These are phyloP conservation scores for Prunus dulcis DNA, from an alignment of 306 rosid species.

Conservation along the genomic window DNA sequence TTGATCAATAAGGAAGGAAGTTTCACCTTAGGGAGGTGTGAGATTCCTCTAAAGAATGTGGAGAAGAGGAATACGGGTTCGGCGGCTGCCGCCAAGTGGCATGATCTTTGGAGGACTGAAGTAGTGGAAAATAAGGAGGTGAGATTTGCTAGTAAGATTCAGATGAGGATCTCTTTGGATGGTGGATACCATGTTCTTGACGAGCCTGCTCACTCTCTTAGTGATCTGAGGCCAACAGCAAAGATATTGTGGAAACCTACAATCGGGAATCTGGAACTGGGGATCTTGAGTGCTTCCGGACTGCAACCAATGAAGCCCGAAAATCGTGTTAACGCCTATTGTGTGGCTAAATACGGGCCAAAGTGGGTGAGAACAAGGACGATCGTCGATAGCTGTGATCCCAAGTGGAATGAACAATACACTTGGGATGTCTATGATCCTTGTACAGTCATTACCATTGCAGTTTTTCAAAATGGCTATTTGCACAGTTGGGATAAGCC, in stretches of 20 bases:
- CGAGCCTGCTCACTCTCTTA: neutral
- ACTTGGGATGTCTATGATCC: slow-evolving; percentile 20
- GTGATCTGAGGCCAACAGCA: slow-evolving; percentile 12
- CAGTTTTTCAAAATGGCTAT: slow-evolving; percentile 11
- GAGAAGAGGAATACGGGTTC: neutral
- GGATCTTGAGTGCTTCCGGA: slow-evolving; percentile 7
- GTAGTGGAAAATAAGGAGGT: too few relatives aligned
- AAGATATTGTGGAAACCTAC: neutral
- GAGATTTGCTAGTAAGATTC: slow-evolving; percentile 3
- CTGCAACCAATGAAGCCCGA: neutral
- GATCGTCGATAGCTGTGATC: neutral
- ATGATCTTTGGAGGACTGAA: neutral
- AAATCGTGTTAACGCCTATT: slow-evolving; percentile 33
- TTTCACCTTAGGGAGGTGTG: neutral
- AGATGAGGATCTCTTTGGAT: slow-evolving; percentile 16
- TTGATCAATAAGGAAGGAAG: neutral
- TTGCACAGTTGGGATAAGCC: neutral
- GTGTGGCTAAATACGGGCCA: slow-evolving; percentile 19
- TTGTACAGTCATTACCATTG: slow-evolving; percentile 6
- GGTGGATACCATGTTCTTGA: slow-evolving; percentile 9
- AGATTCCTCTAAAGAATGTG: neutral
- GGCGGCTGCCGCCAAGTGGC: neutral
- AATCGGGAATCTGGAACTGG: neutral
- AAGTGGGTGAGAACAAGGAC: slow-evolving; percentile 20
- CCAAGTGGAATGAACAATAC: slow-evolving; percentile 21